These are phyloP conservation scores for Arthrobotrys iridis DNA, from an alignment of 2,329 filamentous ascomycete species.

Conservation along the genomic window DNA sequence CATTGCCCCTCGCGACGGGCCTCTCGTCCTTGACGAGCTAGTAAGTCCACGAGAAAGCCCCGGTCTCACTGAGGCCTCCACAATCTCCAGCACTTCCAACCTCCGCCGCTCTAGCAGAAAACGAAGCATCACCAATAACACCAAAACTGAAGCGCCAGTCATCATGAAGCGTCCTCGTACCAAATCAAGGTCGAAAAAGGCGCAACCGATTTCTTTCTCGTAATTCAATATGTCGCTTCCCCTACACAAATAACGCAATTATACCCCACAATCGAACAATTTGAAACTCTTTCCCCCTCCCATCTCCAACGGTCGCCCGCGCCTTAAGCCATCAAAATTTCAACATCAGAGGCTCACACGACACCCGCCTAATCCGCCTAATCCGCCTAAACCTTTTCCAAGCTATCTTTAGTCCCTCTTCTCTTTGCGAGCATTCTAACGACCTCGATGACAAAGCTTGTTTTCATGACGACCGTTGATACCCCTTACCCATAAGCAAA, in stretches of 20 bases:
- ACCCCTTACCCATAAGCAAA: slow-evolving; percentile 40
- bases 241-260: slow-evolving; percentile 45
- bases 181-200: slow-evolving; percentile 26
- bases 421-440: slow-evolving; percentile 33
- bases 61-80: slow-evolving; percentile 48
- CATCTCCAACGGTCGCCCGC: slow-evolving; percentile 27
- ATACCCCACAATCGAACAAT: slow-evolving; percentile 52
- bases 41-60: slow-evolving; percentile 48
- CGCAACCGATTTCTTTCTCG: slow-evolving; percentile 41
- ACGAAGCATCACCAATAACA: slow-evolving; percentile 47
- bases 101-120: slow-evolving; percentile 40
- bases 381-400: slow-evolving; percentile 14
- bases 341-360: slow-evolving; percentile 28
- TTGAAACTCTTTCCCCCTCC: slow-evolving; percentile 9
- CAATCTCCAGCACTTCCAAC: slow-evolving; percentile 43
- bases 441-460: slow-evolving; percentile 37
- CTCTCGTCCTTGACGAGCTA: slow-evolving; percentile 40
- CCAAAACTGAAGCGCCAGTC: slow-evolving; percentile 37
- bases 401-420: not conserved
- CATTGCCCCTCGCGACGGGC: slow-evolving; percentile 32
- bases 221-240: slow-evolving; percentile 26
- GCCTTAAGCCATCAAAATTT: not conserved
- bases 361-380: not conserved
- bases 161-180: slow-evolving; percentile 50
- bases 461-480: slow-evolving; percentile 48